Base-by-base conservation (phyloP, 108 stramenopile species). In the Aurantiochytrium sp. region DNA sequence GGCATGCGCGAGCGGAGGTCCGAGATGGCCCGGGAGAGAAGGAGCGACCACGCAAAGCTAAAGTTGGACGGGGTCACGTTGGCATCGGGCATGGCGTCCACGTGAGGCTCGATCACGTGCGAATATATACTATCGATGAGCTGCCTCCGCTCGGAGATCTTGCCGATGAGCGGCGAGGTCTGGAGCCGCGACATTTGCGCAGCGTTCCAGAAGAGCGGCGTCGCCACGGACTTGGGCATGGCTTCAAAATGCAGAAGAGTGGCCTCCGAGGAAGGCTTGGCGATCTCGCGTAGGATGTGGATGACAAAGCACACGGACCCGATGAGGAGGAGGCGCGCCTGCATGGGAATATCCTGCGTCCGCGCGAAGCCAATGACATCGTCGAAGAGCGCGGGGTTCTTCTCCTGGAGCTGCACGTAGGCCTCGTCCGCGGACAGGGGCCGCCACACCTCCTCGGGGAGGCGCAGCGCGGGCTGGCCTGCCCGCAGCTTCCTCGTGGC, bases 391-490 rank as follows among this genome's bases (percentile, higher is more conserved):
- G 45, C 45, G 24, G 73, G 73, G 19, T 41, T 12, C 45, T 42
- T 48, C 12, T 48, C 42, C 17, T 24, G 12, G 42, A 48, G 42
- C 73, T 48, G 39, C 42, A 48, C 73, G 27, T 48, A 81, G 19
- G 73, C 73, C 73, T 41, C 73, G 45, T 81, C 73, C 24, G 73
- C 73, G 12, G 73, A 81, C 10, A 81, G 39, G 27, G 73, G 42
- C 19, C 45, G 36, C 73, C 73, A 81, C 73, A 48, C 36, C 21
- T 24, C 32, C 45, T 81, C 45, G 24, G 73, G 73, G 21, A 81
- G n/a, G 19, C 42, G 39, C 36, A 81, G 42, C 39, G 24, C 39
- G 73, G 42, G 45, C 27, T 48, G n/a, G n/a, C 73, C 73, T 24
- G 42, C 73, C 0, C 45, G 73, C 42, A 81, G 42, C 73, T 48